phyloP scores from a whole-genome alignment of 2,329 filamentous ascomycete species.

The Aspergillus sojae region DNA sequence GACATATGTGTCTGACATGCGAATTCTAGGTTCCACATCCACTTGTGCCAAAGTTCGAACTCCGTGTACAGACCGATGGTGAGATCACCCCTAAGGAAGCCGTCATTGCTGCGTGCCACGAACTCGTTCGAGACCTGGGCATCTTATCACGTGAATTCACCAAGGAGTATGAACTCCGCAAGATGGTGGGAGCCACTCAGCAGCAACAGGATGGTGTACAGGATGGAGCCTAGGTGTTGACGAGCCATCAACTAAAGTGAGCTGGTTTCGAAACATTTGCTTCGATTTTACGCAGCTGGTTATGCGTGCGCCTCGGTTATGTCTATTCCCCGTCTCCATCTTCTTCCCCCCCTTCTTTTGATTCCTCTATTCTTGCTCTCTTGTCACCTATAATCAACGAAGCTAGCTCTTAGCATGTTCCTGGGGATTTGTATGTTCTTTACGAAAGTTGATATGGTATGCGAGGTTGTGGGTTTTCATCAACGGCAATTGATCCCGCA shows the following conservation, averaged over 20 bases:
- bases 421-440: neutral
- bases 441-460: neutral
- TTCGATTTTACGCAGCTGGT: slow-evolving; percentile 27
- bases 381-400: neutral
- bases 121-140: slow-evolving; percentile 78
- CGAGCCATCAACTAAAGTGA: neutral
- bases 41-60: slow-evolving; percentile 58
- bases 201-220: slow-evolving; percentile 38
- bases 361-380: neutral
- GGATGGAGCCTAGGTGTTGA: slow-evolving; percentile 23
- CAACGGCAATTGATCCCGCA: neutral
- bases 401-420: neutral
- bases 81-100: slow-evolving; percentile 86
- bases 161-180: slow-evolving; percentile 85
- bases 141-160: slow-evolving; percentile 85
- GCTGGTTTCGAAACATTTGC: neutral
- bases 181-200: slow-evolving; percentile 73
- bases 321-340: slow-evolving; percentile 9
- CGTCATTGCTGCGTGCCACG: slow-evolving; percentile 76
- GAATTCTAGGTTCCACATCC: slow-evolving; percentile 46
- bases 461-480: neutral
- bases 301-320: slow-evolving; percentile 18
- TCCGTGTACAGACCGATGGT: slow-evolving; percentile 92
- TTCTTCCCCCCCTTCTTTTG: neutral
- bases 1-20: neutral